A percentile compares a stretch with the other conserved stretches of the same genome.
Evolutionary conservation across 2,329 filamentous ascomycete species (phyloP).

Genomic region (Hypomyces rosellus): DNA sequence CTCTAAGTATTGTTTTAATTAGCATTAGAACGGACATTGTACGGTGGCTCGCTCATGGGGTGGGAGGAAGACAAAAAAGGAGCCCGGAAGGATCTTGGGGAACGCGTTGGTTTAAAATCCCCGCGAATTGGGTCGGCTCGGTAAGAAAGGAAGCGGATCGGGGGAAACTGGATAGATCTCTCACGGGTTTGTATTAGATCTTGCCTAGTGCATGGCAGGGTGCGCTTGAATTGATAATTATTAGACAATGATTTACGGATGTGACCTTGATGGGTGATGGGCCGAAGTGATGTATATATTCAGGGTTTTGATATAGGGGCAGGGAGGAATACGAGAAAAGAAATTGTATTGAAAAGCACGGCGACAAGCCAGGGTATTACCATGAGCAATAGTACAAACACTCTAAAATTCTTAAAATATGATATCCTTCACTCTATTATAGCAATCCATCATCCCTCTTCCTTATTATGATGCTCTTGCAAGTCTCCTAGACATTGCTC

Average conservation of each 20-base stretch:
- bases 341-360: background rate
- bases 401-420: background rate
- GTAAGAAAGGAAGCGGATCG: no score
- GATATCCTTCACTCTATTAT: background rate
- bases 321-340: no score
- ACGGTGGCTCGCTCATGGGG: conserved; percentile 21
- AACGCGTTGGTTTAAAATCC: background rate
- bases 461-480: background rate
- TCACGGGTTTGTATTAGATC: background rate
- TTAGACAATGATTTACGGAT: no score
- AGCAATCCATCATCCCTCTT: background rate
- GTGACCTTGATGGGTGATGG: no score
- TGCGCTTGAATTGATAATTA: no score
- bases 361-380: background rate
- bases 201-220: no score
- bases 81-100: conserved; percentile 12
- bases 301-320: no score
- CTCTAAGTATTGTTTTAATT: conserved; percentile 24
- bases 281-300: no score
- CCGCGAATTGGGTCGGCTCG: no score
- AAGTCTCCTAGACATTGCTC: conserved; percentile 2
- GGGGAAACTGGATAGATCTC: background rate
- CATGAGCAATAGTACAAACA: background rate
- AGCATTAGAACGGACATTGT: conserved; percentile 22
- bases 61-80: background rate